Evolutionary conservation across 2,329 filamentous ascomycete genomes (phyloP), one percentile per base, ranked within the genome.

Genomic region (Polytolypa hystricis): DNA sequence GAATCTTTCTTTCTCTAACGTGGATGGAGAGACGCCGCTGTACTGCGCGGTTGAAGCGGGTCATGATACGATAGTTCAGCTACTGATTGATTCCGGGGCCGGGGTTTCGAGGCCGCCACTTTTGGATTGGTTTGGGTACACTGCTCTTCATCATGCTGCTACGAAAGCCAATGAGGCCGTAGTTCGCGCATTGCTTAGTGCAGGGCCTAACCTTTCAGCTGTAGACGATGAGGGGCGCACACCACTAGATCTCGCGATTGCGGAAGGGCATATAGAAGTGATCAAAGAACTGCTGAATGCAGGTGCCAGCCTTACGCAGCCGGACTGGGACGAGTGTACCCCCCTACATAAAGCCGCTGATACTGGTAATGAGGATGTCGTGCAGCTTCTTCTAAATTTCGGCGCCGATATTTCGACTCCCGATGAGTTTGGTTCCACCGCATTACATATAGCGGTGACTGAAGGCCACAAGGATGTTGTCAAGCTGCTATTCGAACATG

Each of bases 401-500:
- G 23, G 23, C 23, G 23, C 12, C 12, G 12, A 26, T 12, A 10
- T 26, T 9, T 9, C 10, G 23, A 9, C 12, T 9, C 10, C 10
- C 10, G 12, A 26, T 9, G 10, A 9, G 4, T 9, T 9, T 3
- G 23, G 12, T 10, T 12, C 3, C 3, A 50, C 37, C 6, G 42
- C 46, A 7, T 35, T 46, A 29, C 49, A 45, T 25, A 42, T 44
- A 26, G 51, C 50, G 41, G 43, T 29, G 39, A 41, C 5, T 41
- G 8, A 47, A 9, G 48, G 47, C 5, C 41, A 45, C 17, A 38
- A 40, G 29, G 43, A 41, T n/a, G 41, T 52, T 5, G 42, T 51
- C 3, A 45, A 40, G 28, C 30, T 50, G 34, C 42, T 55, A 18
- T 33, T 54, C 9, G 44, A 48, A 17, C 48, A 46, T 25, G 28